phyloP scores from a whole-genome alignment of 2,329 filamentous ascomycete genomes.

The Ramularia endophylla region DNA sequence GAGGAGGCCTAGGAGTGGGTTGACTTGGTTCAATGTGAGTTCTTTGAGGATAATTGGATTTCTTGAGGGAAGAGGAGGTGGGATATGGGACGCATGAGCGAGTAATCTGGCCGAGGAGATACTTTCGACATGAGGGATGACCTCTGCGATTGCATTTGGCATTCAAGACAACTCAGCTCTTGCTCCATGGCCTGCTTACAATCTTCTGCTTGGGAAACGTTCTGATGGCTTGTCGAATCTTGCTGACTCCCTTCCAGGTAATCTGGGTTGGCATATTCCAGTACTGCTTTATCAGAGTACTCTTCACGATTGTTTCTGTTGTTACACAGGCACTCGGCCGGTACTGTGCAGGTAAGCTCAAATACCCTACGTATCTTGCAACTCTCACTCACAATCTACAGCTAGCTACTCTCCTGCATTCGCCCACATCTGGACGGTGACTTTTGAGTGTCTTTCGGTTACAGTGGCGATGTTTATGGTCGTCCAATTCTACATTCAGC shows the following conservation, averaged over 20 bases:
- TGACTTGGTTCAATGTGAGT: slow-evolving; percentile 80
- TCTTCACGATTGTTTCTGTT: slow-evolving; percentile 74
- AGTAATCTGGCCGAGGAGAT: too few species aligned
- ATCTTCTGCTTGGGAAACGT: too few species aligned
- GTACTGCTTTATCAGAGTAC: slow-evolving; percentile 74
- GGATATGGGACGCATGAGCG: too few species aligned
- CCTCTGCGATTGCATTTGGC: too few species aligned
- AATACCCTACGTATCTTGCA: too few species aligned
- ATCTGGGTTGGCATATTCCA: slow-evolving; percentile 79
- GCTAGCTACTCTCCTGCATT: slow-evolving; percentile 71
- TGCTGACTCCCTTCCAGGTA: slow-evolving; percentile 42
- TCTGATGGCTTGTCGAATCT: background rate
- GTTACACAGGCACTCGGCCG: slow-evolving; percentile 60
- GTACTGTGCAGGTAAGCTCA: slow-evolving; percentile 58
- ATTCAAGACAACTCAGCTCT: too few species aligned
- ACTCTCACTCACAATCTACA: too few species aligned
- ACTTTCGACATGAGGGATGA: too few species aligned
- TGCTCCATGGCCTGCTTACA: too few species aligned
- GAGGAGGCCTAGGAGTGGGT: slow-evolving; percentile 69
- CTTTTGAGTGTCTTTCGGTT: slow-evolving; percentile 65
- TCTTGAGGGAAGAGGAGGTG: background rate
- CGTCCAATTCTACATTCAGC: slow-evolving; percentile 79
- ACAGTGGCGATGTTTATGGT: slow-evolving; percentile 84
- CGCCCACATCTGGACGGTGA: slow-evolving; percentile 76
- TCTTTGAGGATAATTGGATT: background rate